These are phyloP conservation scores for Cordyceps cateniannulata DNA, from an alignment of 2,329 filamentous ascomycete species.

Conservation along the genomic window DNA sequence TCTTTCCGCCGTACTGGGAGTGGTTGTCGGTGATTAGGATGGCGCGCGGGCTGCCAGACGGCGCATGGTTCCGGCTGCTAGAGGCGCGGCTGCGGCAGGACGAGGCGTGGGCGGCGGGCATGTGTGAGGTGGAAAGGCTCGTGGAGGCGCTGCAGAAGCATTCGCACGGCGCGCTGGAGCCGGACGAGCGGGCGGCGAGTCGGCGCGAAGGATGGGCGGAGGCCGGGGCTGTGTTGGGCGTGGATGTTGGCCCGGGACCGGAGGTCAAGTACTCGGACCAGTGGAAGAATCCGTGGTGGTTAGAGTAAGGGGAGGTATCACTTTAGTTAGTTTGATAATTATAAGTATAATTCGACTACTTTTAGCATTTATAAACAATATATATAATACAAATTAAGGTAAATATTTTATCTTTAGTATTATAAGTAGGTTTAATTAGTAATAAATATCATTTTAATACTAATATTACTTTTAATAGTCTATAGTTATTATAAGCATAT, in stretches of 20 bases:
- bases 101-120: not conserved
- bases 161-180: not conserved
- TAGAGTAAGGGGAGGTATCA: no score
- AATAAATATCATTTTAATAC: no score
- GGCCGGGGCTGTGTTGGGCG: not conserved
- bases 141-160: not conserved
- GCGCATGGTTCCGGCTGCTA: constrained; percentile 7
- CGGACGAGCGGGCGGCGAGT: not conserved
- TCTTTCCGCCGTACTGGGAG: constrained; percentile 8
- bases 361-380: no score
- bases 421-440: no score
- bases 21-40: not conserved
- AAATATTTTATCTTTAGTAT: no score
- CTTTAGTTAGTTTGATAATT: no score
- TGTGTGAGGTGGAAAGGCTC: constrained; percentile 7
- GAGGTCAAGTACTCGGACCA: not conserved
- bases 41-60: not conserved
- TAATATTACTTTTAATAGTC: no score
- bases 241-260: not conserved
- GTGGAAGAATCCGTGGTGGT: not conserved
- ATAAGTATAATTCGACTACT: no score
- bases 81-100: constrained; percentile 1
- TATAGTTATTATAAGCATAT: no score
- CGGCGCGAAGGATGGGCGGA: not conserved
- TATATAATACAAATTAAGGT: no score